Evolutionary conservation across 768 basidiomycete genomes (phyloP), one percentile per base, ranked within the genome.

Genomic region (Hirschioporus abietinus): DNA sequence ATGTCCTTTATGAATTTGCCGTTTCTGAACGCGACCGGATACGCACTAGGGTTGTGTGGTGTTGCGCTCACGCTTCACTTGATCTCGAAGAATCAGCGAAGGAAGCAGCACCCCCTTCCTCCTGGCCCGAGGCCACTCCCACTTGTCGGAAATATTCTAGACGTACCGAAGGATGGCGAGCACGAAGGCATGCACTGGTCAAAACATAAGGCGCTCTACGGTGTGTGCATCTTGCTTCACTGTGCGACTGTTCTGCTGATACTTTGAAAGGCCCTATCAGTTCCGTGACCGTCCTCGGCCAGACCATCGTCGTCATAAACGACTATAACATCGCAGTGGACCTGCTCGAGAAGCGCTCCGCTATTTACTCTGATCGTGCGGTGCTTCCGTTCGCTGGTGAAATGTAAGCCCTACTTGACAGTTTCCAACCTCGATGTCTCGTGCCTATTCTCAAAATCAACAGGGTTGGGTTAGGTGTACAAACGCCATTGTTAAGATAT

Each of bases 101-200:
- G 6, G 12, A 20, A 12, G 20, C 60, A 61, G 3, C 17, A 6
- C 20, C 67, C 65, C 17, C 59, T 66, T 23, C 75, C 75, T 4
- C 74, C 75, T 9, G 74, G 75, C 1, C 74, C 75, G 27, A 69
- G 64, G 52, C 65, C 66, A 0, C 60, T 63, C 60, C 71, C 73
- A 0, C 42, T 76, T 27, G 26, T 75, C 0, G 75, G 75, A 1
- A 75, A 73, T 42, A 57, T 74, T 3, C 59, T 72, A 7, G 70
- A 74, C 36, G 64, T 72, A 59, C 72, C 73, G 7, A 63, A 64
- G 26, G 12, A 52, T 3, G 42, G 42, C 42, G 66, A 68, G 26
- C 26, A 71, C 9, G 63, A 67, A 1, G 69, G 66, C 15, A 61
- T 60, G 27, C 20, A 27, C 15, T 66, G 60, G 60, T 25, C 60